A percentile compares a stretch with the other conserved stretches of the same genome.
Conservation (phyloP, 768 basidiomycete genomes). For the Krasilnikovozyma curviuscula region DNA sequence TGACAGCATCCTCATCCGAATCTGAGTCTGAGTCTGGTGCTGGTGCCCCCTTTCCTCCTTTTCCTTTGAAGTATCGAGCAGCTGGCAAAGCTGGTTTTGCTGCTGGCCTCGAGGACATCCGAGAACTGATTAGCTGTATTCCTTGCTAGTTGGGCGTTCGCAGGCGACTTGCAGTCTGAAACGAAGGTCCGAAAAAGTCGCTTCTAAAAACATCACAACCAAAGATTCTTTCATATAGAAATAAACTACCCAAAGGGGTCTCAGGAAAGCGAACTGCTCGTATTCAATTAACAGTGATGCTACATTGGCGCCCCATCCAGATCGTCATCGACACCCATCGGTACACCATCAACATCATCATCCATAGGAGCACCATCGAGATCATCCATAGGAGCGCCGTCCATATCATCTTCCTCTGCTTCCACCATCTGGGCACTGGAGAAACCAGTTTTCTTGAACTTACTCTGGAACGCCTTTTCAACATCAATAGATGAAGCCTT, state of each 20-base stretch:
- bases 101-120: too few species aligned
- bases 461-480: conserved; percentile 1
- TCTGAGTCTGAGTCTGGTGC: conserved; percentile 2
- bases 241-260: too few species aligned
- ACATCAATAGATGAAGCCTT: conserved; percentile 5
- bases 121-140: too few species aligned
- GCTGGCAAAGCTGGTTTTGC: conserved; percentile 60
- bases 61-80: conserved; percentile 76
- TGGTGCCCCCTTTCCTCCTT: conserved; percentile 11
- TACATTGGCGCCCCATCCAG: conserved; percentile 32
- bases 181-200: too few species aligned
- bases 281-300: too few species aligned
- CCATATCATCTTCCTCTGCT: conserved; percentile 5
- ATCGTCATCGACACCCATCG: conserved; percentile 26
- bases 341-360: conserved; percentile 32
- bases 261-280: too few species aligned
- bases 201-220: too few species aligned
- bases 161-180: too few species aligned
- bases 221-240: too few species aligned
- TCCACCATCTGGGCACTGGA: conserved; percentile 11
- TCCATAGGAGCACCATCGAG: conserved; percentile 30
- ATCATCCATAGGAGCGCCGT: conserved; percentile 12
- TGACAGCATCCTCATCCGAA: neutral
- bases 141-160: too few species aligned
- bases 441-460: conserved; percentile 25